Conservation (phyloP, 1,284 basidiomycete species). For the Cutaneotrichosporon cavernicola region DNA sequence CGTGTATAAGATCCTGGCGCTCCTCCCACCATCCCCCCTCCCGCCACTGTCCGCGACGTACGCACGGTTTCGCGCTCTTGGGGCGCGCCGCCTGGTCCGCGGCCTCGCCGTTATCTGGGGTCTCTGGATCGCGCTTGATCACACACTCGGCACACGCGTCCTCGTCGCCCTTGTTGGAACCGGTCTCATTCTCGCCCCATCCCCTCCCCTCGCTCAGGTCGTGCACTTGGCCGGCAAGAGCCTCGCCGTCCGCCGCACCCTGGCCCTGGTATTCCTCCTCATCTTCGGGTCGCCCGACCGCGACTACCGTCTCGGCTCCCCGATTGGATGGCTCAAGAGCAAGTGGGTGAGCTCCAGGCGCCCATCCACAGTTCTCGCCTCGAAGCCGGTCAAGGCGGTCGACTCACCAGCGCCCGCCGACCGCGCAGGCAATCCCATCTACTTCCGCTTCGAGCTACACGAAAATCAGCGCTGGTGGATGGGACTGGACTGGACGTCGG, state of each 20-base stretch:
- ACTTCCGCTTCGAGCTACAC: slow-evolving; percentile 81
- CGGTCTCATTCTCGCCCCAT: slow-evolving; percentile 47
- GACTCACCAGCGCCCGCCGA: slow-evolving; percentile 29
- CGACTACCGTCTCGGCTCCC: slow-evolving; percentile 36
- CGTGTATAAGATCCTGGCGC: slow-evolving; percentile 48
- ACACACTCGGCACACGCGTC: slow-evolving; percentile 35
- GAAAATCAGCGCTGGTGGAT: slow-evolving; percentile 91
- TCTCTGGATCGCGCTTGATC: slow-evolving; percentile 46
- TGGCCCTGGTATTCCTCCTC: slow-evolving; percentile 45
- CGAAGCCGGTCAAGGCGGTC: slow-evolving; percentile 26
- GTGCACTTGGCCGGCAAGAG: slow-evolving; percentile 43
- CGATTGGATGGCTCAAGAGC: slow-evolving; percentile 42
- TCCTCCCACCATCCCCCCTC: slow-evolving; percentile 45
- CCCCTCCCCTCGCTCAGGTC: slow-evolving; percentile 45
- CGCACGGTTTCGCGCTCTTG: slow-evolving; percentile 40
- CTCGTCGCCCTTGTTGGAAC: slow-evolving; percentile 46
- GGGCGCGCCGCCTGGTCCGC: slow-evolving; percentile 36
- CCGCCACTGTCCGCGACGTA: slow-evolving; percentile 32
- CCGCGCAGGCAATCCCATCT: slow-evolving; percentile 53
- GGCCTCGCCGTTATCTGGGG: slow-evolving; percentile 49
- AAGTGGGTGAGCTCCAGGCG: slow-evolving; percentile 49
- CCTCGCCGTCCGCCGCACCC: slow-evolving; percentile 38
- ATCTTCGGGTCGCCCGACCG: slow-evolving; percentile 48
- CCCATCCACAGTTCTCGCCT: slow-evolving; percentile 43
- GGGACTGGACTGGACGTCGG: slow-evolving; percentile 79